Evolutionary conservation across 768 basidiomycete species (phyloP), one percentile per base, ranked within the genome.

Genomic region (Polyporus arcularius): DNA sequence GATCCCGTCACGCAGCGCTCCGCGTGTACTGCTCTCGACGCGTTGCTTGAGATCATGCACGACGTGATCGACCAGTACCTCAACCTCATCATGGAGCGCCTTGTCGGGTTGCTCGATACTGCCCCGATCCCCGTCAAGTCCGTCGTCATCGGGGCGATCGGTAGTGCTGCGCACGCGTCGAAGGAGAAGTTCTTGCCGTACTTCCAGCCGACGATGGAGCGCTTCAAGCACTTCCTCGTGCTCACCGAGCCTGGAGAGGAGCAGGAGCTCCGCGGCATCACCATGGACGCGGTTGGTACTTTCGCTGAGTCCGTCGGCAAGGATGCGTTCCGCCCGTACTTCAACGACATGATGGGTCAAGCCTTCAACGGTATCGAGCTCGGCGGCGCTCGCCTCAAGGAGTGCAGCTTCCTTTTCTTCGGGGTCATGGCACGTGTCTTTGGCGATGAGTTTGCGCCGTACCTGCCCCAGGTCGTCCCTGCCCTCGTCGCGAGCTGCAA

Each of bases 211-310:
- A 94, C 92, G 53, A 96, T 98, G 87, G 79, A 82, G 65, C 88
- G 87, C 60, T 85, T 99, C 66, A 85, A 92, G 63, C 89, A 90
- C 70, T 97, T 96, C 86, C 84, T 98, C 53, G 77, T 85, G 38
- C 85, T 98, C 31, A 85, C 83, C 21, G 89, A 85, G 31, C 92
- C 96, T 66, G 95, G 93, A 48, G 96, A 97, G 72, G 94, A 97
- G 76, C 86, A 82, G 46, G 96, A 98, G 68, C 85, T 99, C 41
- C 92, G 96, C 58, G 96, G 97, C 40, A 96, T 98, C 70, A 90
- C 96, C 11, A 97, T 97, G 87, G 97, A 98, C 75, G 94, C 97
- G n/a, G 88, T 98, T 61, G 97, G 97, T 54, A 98, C 97, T 0
- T 94, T 99, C 67, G 93, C 97, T 14, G 96, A 98, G 76, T 94